Evolutionary conservation across 169 alveolate species (phyloP), one percentile per base, ranked within the genome.

Genomic region (Fabrea salina): DNA sequence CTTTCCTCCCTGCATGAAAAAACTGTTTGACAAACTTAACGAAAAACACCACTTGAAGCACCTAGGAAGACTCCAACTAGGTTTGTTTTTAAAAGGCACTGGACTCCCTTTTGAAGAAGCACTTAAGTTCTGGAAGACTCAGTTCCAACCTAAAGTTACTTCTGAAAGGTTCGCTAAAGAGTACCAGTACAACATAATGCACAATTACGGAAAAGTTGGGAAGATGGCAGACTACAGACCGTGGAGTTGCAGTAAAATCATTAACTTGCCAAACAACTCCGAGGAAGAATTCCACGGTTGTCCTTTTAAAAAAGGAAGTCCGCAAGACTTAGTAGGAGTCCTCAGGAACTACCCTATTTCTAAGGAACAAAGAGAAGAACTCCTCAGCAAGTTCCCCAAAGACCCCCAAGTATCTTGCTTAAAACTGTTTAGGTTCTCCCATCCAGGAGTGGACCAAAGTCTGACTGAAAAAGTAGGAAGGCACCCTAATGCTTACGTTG

Each of bases 171-270:
- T 82, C 49, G 76, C 75, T 50, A 82, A 81, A 87, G 85, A 91
- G 79, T 97, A 94, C 80, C 94, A 94, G 59, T 96, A 96, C 89
- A 95, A 87, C 83, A 91, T 96, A 50, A 87, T 98, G 3, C 98
- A 96, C 85, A 91, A 95, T 68, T 96, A 96, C 89, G 99, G 99
- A 4, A 91, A 93, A 79, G 98, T 93, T 84, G 99, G 99, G 19
- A 92, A 95, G 70, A 89, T 98, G 72, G 86, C 92, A 41, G 94
- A 89, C 88, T 94, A 94, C 82, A 91, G 97, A 59, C 98, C 98
- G 3, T 90, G 89, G 53, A 87, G 95, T 58, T 96, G 99, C 84
- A 86, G 93, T 27, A 91, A 93, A 83, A 96, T 96, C 49, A 89
- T 95, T 43, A 85, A 83, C 68, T 84, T 94, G 77, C 97, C 97